A percentile compares a stretch with the other conserved stretches of the same genome.
Evolutionary conservation across 164 flowering plant genomes (phyloP).

Genomic region (Cinnamomum chago): DNA sequence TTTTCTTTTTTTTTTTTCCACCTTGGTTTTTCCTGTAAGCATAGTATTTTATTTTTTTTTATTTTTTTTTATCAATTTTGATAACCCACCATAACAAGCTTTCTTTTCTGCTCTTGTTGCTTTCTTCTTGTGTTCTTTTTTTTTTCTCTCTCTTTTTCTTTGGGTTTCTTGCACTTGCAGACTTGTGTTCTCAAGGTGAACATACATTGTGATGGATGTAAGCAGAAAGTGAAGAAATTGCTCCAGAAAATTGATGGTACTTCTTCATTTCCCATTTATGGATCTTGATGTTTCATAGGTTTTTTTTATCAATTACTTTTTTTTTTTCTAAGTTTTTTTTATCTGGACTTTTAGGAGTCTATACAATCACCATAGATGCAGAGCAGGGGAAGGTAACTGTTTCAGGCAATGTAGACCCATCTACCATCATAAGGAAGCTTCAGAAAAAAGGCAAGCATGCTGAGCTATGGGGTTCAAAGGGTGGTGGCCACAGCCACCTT

Average conservation of each 20-base stretch:
- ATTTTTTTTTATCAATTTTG: background rate
- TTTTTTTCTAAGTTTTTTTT: constrained; percentile 3
- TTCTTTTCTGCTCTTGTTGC: constrained; percentile 9
- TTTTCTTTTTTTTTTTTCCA: background rate
- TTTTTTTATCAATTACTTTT: background rate
- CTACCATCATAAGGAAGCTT: constrained; percentile 68
- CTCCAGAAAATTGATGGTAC: constrained; percentile 79
- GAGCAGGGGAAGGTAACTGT: constrained; percentile 88
- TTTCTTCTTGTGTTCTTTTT: background rate
- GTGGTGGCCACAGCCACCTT: constrained; percentile 44
- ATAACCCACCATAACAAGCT: background rate
- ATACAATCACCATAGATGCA: constrained; percentile 57
- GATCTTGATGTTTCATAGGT: background rate
- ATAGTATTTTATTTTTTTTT: background rate
- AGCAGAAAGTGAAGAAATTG: constrained; percentile 79
- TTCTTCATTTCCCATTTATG: background rate
- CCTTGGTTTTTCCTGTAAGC: background rate
- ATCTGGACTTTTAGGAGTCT: constrained; percentile 54
- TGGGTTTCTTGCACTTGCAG: constrained; percentile 37
- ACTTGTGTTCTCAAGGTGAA: constrained; percentile 80
- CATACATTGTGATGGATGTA: constrained; percentile 86
- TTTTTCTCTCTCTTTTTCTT: background rate
- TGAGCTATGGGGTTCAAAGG: constrained; percentile 71
- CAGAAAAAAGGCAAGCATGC: constrained; percentile 72
- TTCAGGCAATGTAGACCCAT: constrained; percentile 75